Percentiles rank a stretch among this genome's conserved stretches.
Evolutionary conservation across 768 basidiomycete genomes (phyloP).

Genomic region (Pulveroboletus sp.): DNA sequence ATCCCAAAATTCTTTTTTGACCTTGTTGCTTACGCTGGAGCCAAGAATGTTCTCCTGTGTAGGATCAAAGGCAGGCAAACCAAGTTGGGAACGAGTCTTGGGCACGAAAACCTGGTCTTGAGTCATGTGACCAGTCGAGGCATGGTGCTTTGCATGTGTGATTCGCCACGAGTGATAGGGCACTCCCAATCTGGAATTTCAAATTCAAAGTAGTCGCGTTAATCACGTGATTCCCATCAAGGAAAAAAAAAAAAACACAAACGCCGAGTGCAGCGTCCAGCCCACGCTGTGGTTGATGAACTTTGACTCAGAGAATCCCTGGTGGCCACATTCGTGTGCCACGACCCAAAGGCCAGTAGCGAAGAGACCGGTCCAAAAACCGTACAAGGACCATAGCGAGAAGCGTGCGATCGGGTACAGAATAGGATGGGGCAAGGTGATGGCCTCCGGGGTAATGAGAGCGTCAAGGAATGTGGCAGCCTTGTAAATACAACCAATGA

Average conservation of each 20-base stretch:
- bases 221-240: conserved; percentile 21
- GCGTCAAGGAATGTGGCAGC: conserved; percentile 59
- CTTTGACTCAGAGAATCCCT: conserved; percentile 93
- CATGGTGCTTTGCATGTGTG: conserved; percentile 92
- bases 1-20: conserved; percentile 73
- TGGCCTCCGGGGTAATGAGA: conserved; percentile 49
- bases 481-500: conserved; percentile 68
- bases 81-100: conserved; percentile 70
- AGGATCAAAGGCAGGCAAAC: conserved; percentile 61
- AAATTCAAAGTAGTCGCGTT: conserved; percentile 6
- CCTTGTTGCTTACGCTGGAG: conserved; percentile 57
- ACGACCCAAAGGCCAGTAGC: conserved; percentile 93
- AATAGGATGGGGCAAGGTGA: conserved; percentile 54
- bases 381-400: conserved; percentile 75
- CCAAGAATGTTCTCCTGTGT: conserved; percentile 63
- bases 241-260: conserved; percentile 22
- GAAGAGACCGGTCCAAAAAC: conserved; percentile 78
- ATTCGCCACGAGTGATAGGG: conserved; percentile 98
- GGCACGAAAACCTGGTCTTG: conserved; percentile 97
- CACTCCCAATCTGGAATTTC: conserved; percentile 67
- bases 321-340: conserved; percentile 94
- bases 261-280: conserved; percentile 90
- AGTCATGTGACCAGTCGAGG: conserved; percentile 87
- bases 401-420: conserved; percentile 60
- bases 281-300: conserved; percentile 88